Evolutionary conservation across 2,329 filamentous ascomycete species (phyloP).

Genomic region (Metarhizium sp.): DNA sequence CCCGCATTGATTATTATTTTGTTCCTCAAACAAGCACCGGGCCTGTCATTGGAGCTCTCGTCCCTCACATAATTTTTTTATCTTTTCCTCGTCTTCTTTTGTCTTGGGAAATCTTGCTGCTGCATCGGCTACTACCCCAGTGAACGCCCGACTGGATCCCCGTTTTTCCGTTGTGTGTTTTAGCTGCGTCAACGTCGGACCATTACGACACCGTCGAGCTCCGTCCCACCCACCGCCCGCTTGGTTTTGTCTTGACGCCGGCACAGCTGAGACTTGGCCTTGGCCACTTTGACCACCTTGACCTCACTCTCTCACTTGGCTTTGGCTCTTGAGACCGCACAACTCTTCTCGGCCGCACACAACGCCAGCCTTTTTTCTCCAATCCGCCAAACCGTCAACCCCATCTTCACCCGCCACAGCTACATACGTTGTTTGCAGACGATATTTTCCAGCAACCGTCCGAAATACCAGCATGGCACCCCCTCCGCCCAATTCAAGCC

Average conservation of each 20-base stretch:
- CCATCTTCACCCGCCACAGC: background rate
- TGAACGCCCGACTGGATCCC: background rate
- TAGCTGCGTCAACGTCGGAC: background rate
- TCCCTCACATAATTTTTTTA: background rate
- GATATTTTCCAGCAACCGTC: background rate
- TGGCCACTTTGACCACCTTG: background rate
- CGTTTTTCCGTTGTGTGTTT: background rate
- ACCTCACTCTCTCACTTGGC: background rate
- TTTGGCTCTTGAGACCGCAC: background rate
- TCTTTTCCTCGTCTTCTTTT: background rate
- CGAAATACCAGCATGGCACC: conserved; percentile 19
- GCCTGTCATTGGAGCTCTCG: too few species aligned
- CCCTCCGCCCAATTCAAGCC: conserved; percentile 59
- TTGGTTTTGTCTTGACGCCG: background rate
- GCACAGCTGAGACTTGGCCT: background rate
- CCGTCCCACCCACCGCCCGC: background rate
- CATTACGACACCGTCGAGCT: background rate
- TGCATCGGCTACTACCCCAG: background rate
- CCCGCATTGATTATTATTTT: too few species aligned
- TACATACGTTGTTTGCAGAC: background rate
- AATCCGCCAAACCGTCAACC: background rate
- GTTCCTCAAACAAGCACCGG: too few species aligned
- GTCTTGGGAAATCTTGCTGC: background rate
- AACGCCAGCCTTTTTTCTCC: background rate
- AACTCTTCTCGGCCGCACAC: background rate